Evolutionary conservation across 495 filamentous ascomycete species (phyloP), one percentile per base, ranked within the genome.

Genomic region (Physcia stellaris): DNA sequence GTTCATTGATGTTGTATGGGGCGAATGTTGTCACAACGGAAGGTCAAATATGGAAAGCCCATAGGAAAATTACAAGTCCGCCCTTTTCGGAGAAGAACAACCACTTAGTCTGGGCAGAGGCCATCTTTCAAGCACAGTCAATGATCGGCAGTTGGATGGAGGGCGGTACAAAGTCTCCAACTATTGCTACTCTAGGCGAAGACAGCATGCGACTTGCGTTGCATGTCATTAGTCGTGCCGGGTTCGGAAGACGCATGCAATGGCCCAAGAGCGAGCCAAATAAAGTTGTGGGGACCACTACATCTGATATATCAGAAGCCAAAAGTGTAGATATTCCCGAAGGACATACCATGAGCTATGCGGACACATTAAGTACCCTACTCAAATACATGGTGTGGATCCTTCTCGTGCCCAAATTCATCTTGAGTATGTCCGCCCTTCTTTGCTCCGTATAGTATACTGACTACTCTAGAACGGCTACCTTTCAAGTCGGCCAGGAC

Each of bases 41-140:
- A 49, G 78, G 75, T 13, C 45, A 61, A 12, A 33, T 59, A 6
- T 85, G 80, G 79, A 63, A 73, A 34, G 62, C 69, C 53, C 79
- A 84, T 52, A 67, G 79, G 35, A 81, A 78, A 54, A 67, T 78
- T 16, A 77, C 75, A 0, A 67, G 72, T 20, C 73, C 76, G 16
- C 71, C 72, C 16, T 84, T 84, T 53, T 74, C 74, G 32, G 79
- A 83, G 59, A 78, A 67, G 59, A 83, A 82, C 55, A 79, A 79
- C 37, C 66, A 66, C 3, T 42, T 77, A 35, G 75, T 80, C 2
- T 83, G 79, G 50, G 49, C 41, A 30, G 76, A 81, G 46, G 67
- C 66, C 10, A 56, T 80, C 39, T 56, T 55, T 19, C 77, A 81
- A 52, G 66, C 71, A 1, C 53, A 60, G 42, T 64, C 67, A 15